Percentiles rank a stretch among this genome's conserved stretches.
Evolutionary conservation across 2,329 filamentous ascomycete genomes (phyloP).

Genomic region (Sporothrix humicola): DNA sequence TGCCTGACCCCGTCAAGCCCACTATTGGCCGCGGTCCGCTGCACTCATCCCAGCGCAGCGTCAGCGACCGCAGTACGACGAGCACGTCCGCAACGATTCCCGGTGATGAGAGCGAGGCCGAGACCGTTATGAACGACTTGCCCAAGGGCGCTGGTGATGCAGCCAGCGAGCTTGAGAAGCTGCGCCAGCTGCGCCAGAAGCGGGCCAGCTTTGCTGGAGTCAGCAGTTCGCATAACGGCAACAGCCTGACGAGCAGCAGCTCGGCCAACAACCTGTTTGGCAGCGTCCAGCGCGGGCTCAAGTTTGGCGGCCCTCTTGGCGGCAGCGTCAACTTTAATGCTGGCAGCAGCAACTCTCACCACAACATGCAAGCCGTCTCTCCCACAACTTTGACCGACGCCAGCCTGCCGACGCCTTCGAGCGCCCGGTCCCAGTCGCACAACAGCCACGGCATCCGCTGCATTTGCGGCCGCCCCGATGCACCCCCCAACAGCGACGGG

Average conservation of each 20-base stretch:
- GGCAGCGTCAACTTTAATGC: conserved; percentile 37
- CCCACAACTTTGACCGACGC: conserved; percentile 58
- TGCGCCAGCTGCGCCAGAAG: conserved; percentile 58
- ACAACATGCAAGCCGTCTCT: conserved; percentile 48
- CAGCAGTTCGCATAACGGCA: conserved; percentile 21
- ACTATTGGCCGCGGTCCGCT: conserved; percentile 54
- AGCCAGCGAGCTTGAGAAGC: conserved; percentile 63
- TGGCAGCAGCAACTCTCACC: conserved; percentile 36
- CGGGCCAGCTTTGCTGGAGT: conserved; percentile 39
- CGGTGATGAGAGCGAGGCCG: conserved; percentile 59
- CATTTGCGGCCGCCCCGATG: conserved; percentile 56
- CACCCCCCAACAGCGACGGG: conserved; percentile 53
- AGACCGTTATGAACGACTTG: conserved; percentile 60
- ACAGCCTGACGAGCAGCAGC: not conserved
- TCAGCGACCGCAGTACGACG: conserved; percentile 57
- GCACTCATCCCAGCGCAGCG: conserved; percentile 51
- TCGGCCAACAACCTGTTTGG: conserved; percentile 32
- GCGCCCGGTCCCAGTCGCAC: conserved; percentile 44
- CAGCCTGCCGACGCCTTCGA: conserved; percentile 55
- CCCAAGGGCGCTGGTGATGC: conserved; percentile 57
- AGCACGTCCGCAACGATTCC: conserved; percentile 46
- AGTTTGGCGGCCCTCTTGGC: conserved; percentile 32
- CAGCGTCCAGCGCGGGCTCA: conserved; percentile 31
- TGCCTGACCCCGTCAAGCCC: conserved; percentile 60
- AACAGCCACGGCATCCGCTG: conserved; percentile 58